phyloP scores from a whole-genome alignment of 2,329 filamentous ascomycete genomes.

The Pseudocercospora fuligena region DNA sequence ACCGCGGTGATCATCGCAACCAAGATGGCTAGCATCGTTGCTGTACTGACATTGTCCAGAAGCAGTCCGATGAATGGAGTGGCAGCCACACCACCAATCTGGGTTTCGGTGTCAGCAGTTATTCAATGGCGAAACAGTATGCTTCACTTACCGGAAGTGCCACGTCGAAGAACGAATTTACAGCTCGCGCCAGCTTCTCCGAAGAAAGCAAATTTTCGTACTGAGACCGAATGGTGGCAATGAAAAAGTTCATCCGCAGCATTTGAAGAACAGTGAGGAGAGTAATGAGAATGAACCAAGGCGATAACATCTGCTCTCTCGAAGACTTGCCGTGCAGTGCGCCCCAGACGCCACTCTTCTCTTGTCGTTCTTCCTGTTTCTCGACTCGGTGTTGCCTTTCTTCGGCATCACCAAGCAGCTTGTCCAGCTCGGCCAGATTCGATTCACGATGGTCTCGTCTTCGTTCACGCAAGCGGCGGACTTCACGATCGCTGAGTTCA shows the following conservation, averaged over 20 bases:
- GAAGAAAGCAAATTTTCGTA: conserved; percentile 78
- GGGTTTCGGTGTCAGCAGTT: not conserved
- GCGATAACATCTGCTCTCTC: conserved; percentile 72
- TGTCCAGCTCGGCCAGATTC: conserved; percentile 73
- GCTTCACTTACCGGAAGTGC: conserved; percentile 64
- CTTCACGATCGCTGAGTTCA: conserved; percentile 59
- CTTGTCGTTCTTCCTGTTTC: conserved; percentile 25
- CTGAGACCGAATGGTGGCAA: conserved; percentile 80
- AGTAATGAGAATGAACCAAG: conserved; percentile 84
- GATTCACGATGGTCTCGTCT: conserved; percentile 65
- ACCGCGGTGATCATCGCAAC: conserved; percentile 74
- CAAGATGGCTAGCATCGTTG: conserved; percentile 71
- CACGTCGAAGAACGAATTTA: conserved; percentile 85
- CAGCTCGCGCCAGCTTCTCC: conserved; percentile 62
- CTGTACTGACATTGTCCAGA: conserved; percentile 76
- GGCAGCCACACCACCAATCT: conserved; percentile 74
- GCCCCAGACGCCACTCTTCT: conserved; percentile 78
- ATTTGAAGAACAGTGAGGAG: conserved; percentile 66
- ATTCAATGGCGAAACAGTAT: not conserved
- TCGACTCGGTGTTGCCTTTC: conserved; percentile 46
- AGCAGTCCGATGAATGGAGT: conserved; percentile 86
- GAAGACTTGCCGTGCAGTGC: conserved; percentile 76
- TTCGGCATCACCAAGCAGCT: conserved; percentile 71
- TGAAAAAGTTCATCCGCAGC: conserved; percentile 81
- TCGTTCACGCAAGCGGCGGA: conserved; percentile 58